Evolutionary conservation across 1,139 yeast species (phyloP).

Genomic region (Kodamaea sp.): DNA sequence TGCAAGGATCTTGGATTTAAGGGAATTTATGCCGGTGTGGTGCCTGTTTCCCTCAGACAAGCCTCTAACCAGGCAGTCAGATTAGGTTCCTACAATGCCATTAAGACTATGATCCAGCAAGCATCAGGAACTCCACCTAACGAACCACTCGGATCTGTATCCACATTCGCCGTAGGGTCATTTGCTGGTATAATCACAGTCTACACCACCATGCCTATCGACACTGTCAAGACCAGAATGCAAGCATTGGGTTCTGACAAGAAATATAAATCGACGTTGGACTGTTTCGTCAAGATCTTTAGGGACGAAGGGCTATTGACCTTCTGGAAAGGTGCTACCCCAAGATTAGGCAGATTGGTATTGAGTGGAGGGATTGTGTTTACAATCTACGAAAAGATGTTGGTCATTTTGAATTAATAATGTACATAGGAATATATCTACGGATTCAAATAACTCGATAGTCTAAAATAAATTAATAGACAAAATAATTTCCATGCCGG

Average conservation of each 20-base stretch:
- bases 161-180: slow-evolving; percentile 90
- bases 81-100: slow-evolving; percentile 87
- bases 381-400: slow-evolving; percentile 88
- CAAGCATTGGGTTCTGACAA: slow-evolving; percentile 84
- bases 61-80: slow-evolving; percentile 96
- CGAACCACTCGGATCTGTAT: slow-evolving; percentile 73
- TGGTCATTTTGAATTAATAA: slow-evolving; percentile 47
- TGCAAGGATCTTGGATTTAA: slow-evolving; percentile 75
- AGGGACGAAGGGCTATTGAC: slow-evolving; percentile 88
- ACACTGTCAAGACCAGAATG: slow-evolving; percentile 97
- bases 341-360: slow-evolving; percentile 87
- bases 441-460: no score
- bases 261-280: slow-evolving; percentile 68
- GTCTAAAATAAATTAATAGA: no score
- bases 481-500: no score
- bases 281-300: slow-evolving; percentile 80
- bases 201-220: slow-evolving; percentile 96
- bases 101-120: slow-evolving; percentile 80
- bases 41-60: slow-evolving; percentile 93
- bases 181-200: slow-evolving; percentile 93
- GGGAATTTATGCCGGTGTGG: slow-evolving; percentile 85
- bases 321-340: slow-evolving; percentile 98
- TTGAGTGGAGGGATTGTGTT: slow-evolving; percentile 96
- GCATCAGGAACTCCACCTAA: slow-evolving; percentile 63
- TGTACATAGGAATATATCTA: not conserved